phyloP scores from a whole-genome alignment of 2,329 filamentous ascomycete genomes.

The Annulohypoxylon truncatum region DNA sequence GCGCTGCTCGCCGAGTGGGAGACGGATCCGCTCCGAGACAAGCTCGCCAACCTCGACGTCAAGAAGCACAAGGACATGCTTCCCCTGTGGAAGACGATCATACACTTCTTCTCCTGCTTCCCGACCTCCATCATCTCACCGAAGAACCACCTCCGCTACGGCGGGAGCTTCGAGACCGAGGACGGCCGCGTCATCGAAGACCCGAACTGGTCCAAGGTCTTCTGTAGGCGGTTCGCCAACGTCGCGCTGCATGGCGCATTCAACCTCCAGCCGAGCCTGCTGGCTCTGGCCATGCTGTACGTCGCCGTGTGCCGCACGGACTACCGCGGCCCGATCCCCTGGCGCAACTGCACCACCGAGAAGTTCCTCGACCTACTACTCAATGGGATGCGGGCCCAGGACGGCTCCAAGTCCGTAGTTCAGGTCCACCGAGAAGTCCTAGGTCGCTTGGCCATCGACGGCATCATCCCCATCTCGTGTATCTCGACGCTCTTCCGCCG shows the following conservation, averaged over 20 bases:
- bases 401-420: background rate
- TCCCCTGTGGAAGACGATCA: background rate
- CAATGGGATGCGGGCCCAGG: background rate
- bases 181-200: background rate
- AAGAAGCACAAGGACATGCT: background rate
- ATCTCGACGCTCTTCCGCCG: background rate
- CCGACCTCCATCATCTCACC: background rate
- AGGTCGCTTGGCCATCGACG: too few species aligned
- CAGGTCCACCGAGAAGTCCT: background rate
- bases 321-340: background rate
- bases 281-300: background rate
- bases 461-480: background rate
- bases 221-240: background rate
- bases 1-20: background rate
- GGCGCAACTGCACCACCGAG: background rate
- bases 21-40: background rate
- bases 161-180: background rate
- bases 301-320: conserved; percentile 1
- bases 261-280: background rate
- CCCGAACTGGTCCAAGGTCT: background rate
- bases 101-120: background rate
- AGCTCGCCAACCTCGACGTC: background rate
- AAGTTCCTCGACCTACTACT: background rate
- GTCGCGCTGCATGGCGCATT: background rate
- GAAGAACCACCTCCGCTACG: background rate